Base-by-base conservation (phyloP, 192 early-diverging fungal species). In the Coemansia furcata region DNA sequence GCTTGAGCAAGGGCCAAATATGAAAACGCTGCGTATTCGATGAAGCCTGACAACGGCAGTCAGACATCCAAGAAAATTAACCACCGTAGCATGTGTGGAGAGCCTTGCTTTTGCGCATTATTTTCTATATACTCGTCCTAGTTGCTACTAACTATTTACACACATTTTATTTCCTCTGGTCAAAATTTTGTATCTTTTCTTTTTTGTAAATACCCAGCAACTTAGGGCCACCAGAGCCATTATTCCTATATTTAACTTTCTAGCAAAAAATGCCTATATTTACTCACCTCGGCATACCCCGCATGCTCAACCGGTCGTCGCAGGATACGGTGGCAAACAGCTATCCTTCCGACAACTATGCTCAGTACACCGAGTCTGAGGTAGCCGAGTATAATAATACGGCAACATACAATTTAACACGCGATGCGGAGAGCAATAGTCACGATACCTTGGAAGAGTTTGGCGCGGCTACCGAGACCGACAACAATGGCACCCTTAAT, bases 401-500 rank as follows among this genome's bases (percentile, higher is more conserved):
- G 17, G 58, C 58, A 21, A 38, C 19, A n/a, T 17, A 38, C 35
- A 35, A 35, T 12, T 33, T 19, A 7, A 29, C 54, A 57, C 54
- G 8, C 30, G 14, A 57, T 33, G 29, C 17, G 2, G 54, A 57
- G 12, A 57, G 35, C 30, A 57, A 32, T 33, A 57, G 54, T 33
- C 54, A 32, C 29, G 30, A 14, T 33, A 57, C 54, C 12, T 4
- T 57, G 12, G 39, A 62, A 10, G 37, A 26, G 6, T 43, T 17
- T 30, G 26, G 42, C 42, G n/a, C 40, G 8, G 43, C 42, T 2
- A 71, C 21, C 15, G 26, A 29, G 17, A 54, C 54, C 2, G 63
- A 60, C 35, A 71, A 71, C 21, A 39, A 57, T 33, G 49, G 62
- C 50, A 58, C 47, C 3, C 36, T 62, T 6, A 32, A 62, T 23